Evolutionary conservation across 1,139 yeast species (phyloP).

Genomic region (Candida glucosophila): DNA sequence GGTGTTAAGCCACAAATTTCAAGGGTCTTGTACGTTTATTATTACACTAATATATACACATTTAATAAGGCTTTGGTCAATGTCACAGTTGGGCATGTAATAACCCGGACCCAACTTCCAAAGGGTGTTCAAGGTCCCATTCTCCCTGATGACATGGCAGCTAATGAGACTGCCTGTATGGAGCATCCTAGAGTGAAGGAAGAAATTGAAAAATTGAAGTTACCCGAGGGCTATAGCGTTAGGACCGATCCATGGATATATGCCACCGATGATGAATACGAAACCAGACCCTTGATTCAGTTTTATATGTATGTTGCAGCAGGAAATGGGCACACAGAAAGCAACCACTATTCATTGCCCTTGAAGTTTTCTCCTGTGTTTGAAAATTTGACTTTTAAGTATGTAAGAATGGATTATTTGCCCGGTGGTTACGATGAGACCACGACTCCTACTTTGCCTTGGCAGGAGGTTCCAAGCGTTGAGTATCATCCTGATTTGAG

Average conservation of each 20-base stretch:
- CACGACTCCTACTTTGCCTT: slow-evolving; percentile 48
- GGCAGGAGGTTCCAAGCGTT: slow-evolving; percentile 54
- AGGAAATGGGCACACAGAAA: slow-evolving; percentile 61
- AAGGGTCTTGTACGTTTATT: slow-evolving; percentile 61
- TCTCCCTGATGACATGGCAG: slow-evolving; percentile 59
- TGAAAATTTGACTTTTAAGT: slow-evolving; percentile 55
- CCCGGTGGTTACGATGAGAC: slow-evolving; percentile 67
- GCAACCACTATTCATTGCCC: slow-evolving; percentile 81
- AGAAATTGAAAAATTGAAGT: slow-evolving; percentile 56
- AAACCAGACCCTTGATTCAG: slow-evolving; percentile 57
- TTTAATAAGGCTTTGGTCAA: slow-evolving; percentile 72
- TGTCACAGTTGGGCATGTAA: slow-evolving; percentile 54
- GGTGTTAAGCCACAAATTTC: slow-evolving; percentile 47
- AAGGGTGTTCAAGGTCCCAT: slow-evolving; percentile 67
- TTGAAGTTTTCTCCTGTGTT: slow-evolving; percentile 77
- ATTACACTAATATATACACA: slow-evolving; percentile 47
- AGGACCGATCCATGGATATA: slow-evolving; percentile 85
- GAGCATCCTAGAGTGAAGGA: slow-evolving; percentile 53
- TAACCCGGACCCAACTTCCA: slow-evolving; percentile 49
- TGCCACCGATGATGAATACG: slow-evolving; percentile 64
- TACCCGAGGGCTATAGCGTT: slow-evolving; percentile 47
- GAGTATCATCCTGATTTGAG: slow-evolving; percentile 72
- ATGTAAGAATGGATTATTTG: slow-evolving; percentile 69
- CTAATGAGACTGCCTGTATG: slow-evolving; percentile 42
- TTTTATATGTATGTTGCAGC: slow-evolving; percentile 72